Conservation (phyloP, 2,329 filamentous ascomycete species). For the Thielaviopsis ethacetica region DNA sequence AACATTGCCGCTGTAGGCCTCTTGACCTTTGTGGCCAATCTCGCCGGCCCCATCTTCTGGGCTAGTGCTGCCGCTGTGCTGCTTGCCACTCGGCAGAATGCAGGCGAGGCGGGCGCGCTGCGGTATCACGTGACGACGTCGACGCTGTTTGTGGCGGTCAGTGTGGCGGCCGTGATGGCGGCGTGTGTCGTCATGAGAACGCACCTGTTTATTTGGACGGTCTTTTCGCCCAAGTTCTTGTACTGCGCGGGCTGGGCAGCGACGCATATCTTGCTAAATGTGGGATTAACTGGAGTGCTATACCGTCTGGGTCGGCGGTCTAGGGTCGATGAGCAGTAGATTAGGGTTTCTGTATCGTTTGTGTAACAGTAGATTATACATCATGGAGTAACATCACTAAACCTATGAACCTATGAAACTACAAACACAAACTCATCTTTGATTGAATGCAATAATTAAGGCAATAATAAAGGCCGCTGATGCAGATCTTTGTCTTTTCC, state of each 20-base stretch:
- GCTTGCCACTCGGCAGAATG: slow-evolving; percentile 24
- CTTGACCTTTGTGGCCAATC: slow-evolving; percentile 78
- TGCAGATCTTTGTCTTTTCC: slow-evolving; percentile 8
- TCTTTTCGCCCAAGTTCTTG: slow-evolving; percentile 92
- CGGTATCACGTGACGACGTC: slow-evolving; percentile 41
- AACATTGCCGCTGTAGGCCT: slow-evolving; percentile 65
- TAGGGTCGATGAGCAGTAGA: too few species aligned
- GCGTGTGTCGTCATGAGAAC: slow-evolving; percentile 72
- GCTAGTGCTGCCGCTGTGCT: slow-evolving; percentile 46
- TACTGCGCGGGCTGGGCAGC: slow-evolving; percentile 86
- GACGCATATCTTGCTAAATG: slow-evolving; percentile 62
- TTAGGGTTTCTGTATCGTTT: not conserved
- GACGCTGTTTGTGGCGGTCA: slow-evolving; percentile 53
- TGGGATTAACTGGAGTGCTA: slow-evolving; percentile 42
- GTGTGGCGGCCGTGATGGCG: slow-evolving; percentile 62
- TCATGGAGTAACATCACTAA: too few species aligned
- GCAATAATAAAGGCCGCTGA: too few species aligned
- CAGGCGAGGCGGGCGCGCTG: slow-evolving; percentile 20
- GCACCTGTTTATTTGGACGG: slow-evolving; percentile 96
- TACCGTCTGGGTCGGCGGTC: slow-evolving; percentile 24
- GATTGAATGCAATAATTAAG: too few species aligned
- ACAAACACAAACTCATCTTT: too few species aligned
- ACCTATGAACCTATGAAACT: too few species aligned
- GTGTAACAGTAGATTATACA: too few species aligned
- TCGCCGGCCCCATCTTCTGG: slow-evolving; percentile 87